A percentile compares a stretch with the other conserved stretches of the same genome.
Conservation (phyloP, 345 rosid genomes). For the Theobroma cacao region DNA sequence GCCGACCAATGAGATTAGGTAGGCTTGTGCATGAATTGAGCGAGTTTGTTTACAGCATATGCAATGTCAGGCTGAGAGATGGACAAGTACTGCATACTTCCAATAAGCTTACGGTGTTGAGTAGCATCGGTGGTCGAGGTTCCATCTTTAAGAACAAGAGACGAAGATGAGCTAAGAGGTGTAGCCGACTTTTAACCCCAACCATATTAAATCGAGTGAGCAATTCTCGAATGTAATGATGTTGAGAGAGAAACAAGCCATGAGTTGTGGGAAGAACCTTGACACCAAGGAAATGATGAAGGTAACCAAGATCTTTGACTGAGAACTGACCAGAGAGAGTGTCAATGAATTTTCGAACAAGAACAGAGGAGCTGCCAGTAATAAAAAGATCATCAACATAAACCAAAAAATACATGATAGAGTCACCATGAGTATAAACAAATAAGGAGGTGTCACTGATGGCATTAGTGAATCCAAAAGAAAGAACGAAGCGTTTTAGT, state of each 20-base stretch:
- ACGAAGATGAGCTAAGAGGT: accelerated
- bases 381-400: slow-evolving; percentile 11
- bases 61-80: background rate
- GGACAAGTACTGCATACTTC: background rate
- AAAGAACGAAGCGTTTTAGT: background rate
- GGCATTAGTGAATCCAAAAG: background rate
- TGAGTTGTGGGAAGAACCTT: background rate
- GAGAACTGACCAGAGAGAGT: background rate
- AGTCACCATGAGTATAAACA: background rate
- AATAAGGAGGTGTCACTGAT: background rate
- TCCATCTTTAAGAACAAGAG: background rate
- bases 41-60: background rate
- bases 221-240: background rate
- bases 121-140: background rate
- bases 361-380: background rate
- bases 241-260: background rate
- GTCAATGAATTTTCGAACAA: background rate
- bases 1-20: background rate
- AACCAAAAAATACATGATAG: background rate
- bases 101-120: background rate
- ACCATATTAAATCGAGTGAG: background rate
- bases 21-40: background rate
- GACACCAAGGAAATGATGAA: background rate
- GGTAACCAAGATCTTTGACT: background rate
- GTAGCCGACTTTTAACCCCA: background rate